Evolutionary conservation across 2,329 filamentous ascomycete genomes (phyloP), one percentile per base, ranked within the genome.

Genomic region (Sarocladium brachiariae): DNA sequence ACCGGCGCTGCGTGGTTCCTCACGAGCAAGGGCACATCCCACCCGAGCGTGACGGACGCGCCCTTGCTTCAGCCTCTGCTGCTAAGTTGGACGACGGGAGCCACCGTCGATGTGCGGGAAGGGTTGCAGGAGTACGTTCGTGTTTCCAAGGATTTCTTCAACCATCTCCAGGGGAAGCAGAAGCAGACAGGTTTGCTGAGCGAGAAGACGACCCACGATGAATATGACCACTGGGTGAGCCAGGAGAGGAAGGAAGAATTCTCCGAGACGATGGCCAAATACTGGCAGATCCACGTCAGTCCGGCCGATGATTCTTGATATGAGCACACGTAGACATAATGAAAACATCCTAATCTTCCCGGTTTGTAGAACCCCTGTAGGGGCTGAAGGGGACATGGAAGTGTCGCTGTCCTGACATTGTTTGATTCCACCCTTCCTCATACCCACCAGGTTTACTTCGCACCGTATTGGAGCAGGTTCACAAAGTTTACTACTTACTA

Each of bases 41-140:
- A 87, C 57, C 81, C 83, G 0, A 80, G 75, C 9, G 78, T 84
- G 18, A 85, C 83, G 0, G 83, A 86, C 58, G 83, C 83, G 14
- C 81, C 83, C 0, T 68, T 86, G 2, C 72, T 87, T 7, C 76
- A 84, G 53, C 83, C 83, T 0, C 65, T 75, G 48, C 65, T 86
- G 24, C 69, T 86, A 39, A 73, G 76, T 51, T 77, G 78, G 68
- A 78, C 79, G 0, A 85, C 82, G 0, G 80, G 81, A 0, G 77
- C 82, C 0, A 76, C 70, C 1, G 72, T 84, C n/a, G 67, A 80
- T 50, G 76, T 76, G 1, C 70, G 69, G 38, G 71, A 79, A 51
- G 82, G 78, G 1, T 61, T 86, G 37, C 61, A 67, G 25, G 75
- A 84, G 62, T 86, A 86, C 56, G 79, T 85, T 24, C 70, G 77